These are phyloP conservation scores for Batkoa obscura DNA, from an alignment of 371 early-diverging fungal species.

Conservation along the genomic window DNA sequence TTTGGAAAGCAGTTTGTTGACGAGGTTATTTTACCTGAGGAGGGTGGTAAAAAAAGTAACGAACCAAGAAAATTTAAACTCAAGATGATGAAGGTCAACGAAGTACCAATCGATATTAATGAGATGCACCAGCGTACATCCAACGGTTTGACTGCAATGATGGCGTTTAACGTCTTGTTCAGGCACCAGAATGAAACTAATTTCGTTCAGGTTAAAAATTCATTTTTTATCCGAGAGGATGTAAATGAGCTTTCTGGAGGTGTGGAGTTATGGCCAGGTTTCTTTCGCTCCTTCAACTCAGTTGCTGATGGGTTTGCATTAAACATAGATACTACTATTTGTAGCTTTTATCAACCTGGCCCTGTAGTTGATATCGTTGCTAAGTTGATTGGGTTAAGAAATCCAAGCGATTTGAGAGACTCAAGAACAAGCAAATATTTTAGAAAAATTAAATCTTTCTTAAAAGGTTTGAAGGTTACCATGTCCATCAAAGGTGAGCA, in stretches of 20 bases:
- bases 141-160: constrained; percentile 28
- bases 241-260: constrained; percentile 27
- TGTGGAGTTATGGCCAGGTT: constrained; percentile 61
- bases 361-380: background rate
- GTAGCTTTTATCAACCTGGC: background rate
- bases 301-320: constrained; percentile 5
- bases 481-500: background rate
- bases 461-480: background rate
- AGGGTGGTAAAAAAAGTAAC: background rate
- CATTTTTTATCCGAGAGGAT: constrained; percentile 46
- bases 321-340: background rate
- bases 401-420: background rate
- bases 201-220: constrained; percentile 41
- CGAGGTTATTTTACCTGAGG: background rate
- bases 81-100: constrained; percentile 1
- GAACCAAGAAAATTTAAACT: background rate
- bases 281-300: constrained; percentile 45
- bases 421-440: background rate
- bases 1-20: constrained; percentile 10
- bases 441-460: background rate
- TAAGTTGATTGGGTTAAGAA: constrained; percentile 1
- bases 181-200: constrained; percentile 36
- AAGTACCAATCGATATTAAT: background rate
- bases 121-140: constrained; percentile 14
- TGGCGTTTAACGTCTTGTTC: constrained; percentile 45